Conservation (phyloP, 2,329 filamentous ascomycete species). For the Penicillium digitatum region DNA sequence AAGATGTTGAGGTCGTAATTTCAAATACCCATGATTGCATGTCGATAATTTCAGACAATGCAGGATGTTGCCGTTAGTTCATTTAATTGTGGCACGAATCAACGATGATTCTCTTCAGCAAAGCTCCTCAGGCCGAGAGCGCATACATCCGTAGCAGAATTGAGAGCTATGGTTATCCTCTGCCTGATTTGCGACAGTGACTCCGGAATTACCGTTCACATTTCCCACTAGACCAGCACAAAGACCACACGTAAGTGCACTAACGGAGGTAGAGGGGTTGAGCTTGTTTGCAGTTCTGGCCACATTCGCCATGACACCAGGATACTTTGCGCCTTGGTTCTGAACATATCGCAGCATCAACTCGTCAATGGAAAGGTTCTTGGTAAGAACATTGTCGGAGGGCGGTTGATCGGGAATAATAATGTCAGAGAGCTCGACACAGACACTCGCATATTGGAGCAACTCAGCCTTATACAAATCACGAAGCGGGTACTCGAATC, state of each 20-base stretch:
- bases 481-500: slow-evolving; percentile 74
- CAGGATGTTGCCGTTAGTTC: slow-evolving; percentile 2
- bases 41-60: background rate
- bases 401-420: slow-evolving; percentile 42
- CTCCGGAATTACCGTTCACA: slow-evolving; percentile 60
- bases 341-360: slow-evolving; percentile 86
- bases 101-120: slow-evolving; percentile 8
- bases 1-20: slow-evolving; percentile 1
- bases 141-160: slow-evolving; percentile 46
- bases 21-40: slow-evolving; percentile 10
- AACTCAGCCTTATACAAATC: slow-evolving; percentile 84
- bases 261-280: slow-evolving; percentile 41
- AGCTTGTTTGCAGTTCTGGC: slow-evolving; percentile 87
- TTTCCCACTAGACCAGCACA: slow-evolving; percentile 66
- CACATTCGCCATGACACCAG: slow-evolving; percentile 90
- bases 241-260: slow-evolving; percentile 54
- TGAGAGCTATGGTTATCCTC: slow-evolving; percentile 49
- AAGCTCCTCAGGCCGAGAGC: slow-evolving; percentile 34
- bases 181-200: slow-evolving; percentile 32
- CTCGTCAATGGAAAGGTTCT: slow-evolving; percentile 79
- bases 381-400: slow-evolving; percentile 35
- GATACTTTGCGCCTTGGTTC: slow-evolving; percentile 78
- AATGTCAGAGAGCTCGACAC: slow-evolving; percentile 51
- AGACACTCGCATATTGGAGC: slow-evolving; percentile 57
- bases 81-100: slow-evolving; percentile 12